Percentiles rank a stretch among this genome's conserved stretches.
These are phyloP conservation scores for Komagataella populi DNA, from an alignment of 805 yeast species.

Conservation along the genomic window DNA sequence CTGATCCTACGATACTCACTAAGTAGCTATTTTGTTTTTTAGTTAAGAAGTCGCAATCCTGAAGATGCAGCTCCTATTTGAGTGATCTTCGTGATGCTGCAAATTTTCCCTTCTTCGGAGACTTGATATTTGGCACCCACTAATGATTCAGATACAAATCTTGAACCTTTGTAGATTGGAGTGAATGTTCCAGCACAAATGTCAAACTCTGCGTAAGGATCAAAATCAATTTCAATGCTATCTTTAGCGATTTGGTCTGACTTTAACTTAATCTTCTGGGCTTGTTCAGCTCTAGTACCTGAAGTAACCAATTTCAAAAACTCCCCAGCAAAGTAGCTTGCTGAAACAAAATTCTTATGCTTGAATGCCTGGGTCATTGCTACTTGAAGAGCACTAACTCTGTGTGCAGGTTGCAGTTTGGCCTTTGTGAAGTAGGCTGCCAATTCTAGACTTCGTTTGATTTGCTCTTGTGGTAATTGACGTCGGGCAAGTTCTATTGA, in stretches of 20 bases:
- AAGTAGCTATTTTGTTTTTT: not conserved
- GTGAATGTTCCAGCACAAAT: constrained; percentile 80
- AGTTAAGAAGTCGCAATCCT: constrained; percentile 50
- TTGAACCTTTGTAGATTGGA: constrained; percentile 75
- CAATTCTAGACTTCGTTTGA: constrained; percentile 81
- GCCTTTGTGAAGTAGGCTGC: constrained; percentile 93
- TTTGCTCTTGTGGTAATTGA: constrained; percentile 50
- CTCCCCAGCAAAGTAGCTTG: constrained; percentile 82
- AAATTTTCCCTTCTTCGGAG: constrained; percentile 64
- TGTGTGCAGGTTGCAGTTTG: constrained; percentile 70
- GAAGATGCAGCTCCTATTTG: constrained; percentile 85
- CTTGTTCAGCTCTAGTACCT: constrained; percentile 83
- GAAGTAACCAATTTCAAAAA: constrained; percentile 53
- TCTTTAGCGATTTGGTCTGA: constrained; percentile 77
- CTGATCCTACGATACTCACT: not conserved
- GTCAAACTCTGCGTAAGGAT: constrained; percentile 82
- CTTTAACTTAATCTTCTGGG: constrained; percentile 65
- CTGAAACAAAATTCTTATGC: constrained; percentile 75
- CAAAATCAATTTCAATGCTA: constrained; percentile 83
- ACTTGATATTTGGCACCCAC: constrained; percentile 83
- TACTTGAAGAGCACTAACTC: constrained; percentile 79
- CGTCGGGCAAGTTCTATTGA: constrained; percentile 88
- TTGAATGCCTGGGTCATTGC: constrained; percentile 92
- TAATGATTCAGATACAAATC: constrained; percentile 61
- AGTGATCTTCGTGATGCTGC: constrained; percentile 64